A percentile compares a stretch with the other conserved stretches of the same genome.
Evolutionary conservation across 495 filamentous ascomycete species (phyloP).

Genomic region (Massariosphaeria phaeospora): DNA sequence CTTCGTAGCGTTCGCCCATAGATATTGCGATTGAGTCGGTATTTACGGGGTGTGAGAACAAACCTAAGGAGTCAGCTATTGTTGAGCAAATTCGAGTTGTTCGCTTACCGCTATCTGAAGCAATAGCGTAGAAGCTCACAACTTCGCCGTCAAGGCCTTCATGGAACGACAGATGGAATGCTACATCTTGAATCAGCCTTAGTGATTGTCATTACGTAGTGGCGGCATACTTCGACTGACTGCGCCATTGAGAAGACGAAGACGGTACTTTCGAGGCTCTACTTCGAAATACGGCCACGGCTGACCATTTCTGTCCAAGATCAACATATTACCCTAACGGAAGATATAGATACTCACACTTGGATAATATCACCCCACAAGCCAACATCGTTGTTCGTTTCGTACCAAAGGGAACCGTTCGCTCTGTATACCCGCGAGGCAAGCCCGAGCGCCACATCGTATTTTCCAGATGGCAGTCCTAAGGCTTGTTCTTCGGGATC

Average conservation of each 20-base stretch:
- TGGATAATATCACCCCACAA: constrained; percentile 50
- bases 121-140: constrained; percentile 53
- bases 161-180: constrained; percentile 43
- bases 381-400: constrained; percentile 40
- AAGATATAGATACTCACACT: constrained; percentile 33
- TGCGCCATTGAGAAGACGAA: constrained; percentile 50
- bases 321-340: background rate
- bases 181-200: too few relatives aligned
- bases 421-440: constrained; percentile 45
- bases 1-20: constrained; percentile 55
- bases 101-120: constrained; percentile 44
- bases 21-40: constrained; percentile 42
- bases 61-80: constrained; percentile 29
- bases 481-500: constrained; percentile 42
- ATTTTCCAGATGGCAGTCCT: constrained; percentile 42
- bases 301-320: constrained; percentile 15
- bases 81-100: background rate
- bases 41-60: constrained; percentile 40
- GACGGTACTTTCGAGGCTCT: constrained; percentile 54
- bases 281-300: constrained; percentile 45
- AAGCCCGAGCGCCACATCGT: constrained; percentile 48
- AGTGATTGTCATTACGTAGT: too few relatives aligned
- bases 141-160: constrained; percentile 29
- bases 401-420: constrained; percentile 43
- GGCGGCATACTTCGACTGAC: constrained; percentile 27